Percentiles rank a stretch among this genome's conserved stretches.
Conservation (phyloP, 192 early-diverging fungal genomes). For the Coemansia sp. region DNA sequence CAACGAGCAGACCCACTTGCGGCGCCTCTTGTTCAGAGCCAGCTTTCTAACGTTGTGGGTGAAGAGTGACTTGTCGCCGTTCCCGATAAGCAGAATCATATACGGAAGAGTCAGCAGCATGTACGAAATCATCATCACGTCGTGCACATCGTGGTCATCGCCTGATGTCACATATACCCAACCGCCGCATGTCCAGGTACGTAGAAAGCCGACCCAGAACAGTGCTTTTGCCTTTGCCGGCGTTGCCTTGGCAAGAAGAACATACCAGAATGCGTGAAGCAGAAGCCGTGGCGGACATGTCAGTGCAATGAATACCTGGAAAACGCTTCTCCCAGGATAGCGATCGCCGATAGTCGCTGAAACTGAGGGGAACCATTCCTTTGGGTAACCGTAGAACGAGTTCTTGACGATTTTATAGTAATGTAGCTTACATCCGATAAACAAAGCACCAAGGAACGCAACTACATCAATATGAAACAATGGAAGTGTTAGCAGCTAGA, state of each 20-base stretch:
- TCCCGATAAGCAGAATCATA: conserved; percentile 62
- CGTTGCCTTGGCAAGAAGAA: conserved; percentile 32
- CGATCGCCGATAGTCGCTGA: conserved; percentile 78
- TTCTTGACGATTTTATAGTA: conserved; percentile 82
- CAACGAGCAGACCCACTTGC: conserved; percentile 50
- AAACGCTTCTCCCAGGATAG: conserved; percentile 71
- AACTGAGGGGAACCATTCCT: conserved; percentile 79
- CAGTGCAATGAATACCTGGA: conserved; percentile 78
- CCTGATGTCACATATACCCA: conserved; percentile 83
- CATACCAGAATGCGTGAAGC: conserved; percentile 51
- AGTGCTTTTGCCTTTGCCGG: conserved; percentile 39
- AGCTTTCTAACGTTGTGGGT: conserved; percentile 31
- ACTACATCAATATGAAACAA: conserved; percentile 16
- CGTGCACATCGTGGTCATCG: conserved; percentile 76
- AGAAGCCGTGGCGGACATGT: conserved; percentile 56
- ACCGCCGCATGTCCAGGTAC: conserved; percentile 75
- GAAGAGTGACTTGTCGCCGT: conserved; percentile 44
- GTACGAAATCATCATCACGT: conserved; percentile 78
- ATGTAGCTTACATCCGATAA: conserved; percentile 68
- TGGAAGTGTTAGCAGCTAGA: background rate
- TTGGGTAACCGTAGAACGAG: conserved; percentile 72
- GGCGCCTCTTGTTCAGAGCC: conserved; percentile 50
- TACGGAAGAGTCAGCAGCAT: conserved; percentile 75
- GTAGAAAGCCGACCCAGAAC: conserved; percentile 55
- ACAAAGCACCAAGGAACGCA: conserved; percentile 67